These are phyloP conservation scores for Eutrema japonicum DNA, from an alignment of 345 rosid genomes.

Conservation along the genomic window DNA sequence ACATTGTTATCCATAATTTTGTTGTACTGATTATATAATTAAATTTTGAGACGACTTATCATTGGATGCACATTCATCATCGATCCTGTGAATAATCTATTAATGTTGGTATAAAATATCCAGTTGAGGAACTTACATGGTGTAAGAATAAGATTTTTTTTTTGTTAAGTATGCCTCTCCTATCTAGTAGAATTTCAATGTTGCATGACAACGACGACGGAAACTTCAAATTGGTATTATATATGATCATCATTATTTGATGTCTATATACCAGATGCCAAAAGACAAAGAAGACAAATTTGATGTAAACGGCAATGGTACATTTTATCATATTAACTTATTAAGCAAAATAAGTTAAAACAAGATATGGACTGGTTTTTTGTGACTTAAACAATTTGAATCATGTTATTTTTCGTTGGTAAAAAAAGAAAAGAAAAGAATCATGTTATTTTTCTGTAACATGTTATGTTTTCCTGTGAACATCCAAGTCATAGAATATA, in stretches of 20 bases:
- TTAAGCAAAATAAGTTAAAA: neutral
- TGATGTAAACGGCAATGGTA: neutral
- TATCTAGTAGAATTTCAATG: neutral
- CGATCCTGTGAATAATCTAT: neutral
- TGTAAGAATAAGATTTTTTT: neutral
- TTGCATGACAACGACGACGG: neutral
- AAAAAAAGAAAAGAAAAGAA: too few relatives aligned
- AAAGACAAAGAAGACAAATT: neutral
- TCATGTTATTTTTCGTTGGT: too few relatives aligned
- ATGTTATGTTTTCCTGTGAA: too few relatives aligned
- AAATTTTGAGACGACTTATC: too few relatives aligned
- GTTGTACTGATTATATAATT: neutral
- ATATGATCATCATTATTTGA: conserved; percentile 7
- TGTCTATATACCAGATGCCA: neutral
- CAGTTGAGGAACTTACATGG: neutral
- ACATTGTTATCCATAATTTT: neutral
- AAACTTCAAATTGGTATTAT: conserved; percentile 5
- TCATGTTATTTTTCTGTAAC: too few relatives aligned
- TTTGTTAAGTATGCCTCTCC: neutral
- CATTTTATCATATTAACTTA: neutral
- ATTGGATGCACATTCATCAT: neutral
- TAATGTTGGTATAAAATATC: neutral
- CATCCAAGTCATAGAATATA: too few relatives aligned
- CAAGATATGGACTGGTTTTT: too few relatives aligned
- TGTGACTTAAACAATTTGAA: too few relatives aligned